Evolutionary conservation across 768 basidiomycete species (phyloP), one percentile per base, ranked within the genome.

Genomic region (Neoboletus subvelutipes): DNA sequence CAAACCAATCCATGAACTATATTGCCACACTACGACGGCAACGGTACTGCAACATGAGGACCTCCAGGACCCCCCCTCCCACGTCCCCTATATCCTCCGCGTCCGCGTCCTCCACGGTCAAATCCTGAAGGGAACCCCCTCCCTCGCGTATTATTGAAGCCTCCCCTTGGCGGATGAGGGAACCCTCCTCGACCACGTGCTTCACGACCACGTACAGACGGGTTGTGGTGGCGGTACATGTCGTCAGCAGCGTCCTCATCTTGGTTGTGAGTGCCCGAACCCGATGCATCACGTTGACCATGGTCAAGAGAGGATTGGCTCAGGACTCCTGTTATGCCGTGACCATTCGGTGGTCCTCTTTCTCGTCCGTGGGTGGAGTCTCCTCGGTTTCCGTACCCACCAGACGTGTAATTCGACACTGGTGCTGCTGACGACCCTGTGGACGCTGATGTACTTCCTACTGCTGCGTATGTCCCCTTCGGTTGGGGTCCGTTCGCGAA

Each of bases 51-150:
- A 39, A 13, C 24, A 43, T 51, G 41, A 13, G 50, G 11, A 0
- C 52, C 64, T 28, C 65, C n/a, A n/a, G n/a, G n/a, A n/a, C n/a
- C n/a, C n/a, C n/a, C 72, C 39, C 74, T 64, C 31, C 69, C 76
- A 4, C 75, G 61, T 36, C 72, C 76, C 43, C 76, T 63, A 40
- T 52, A 62, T 40, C 69, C 59, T 47, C 72, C 60, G 18, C 69
- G 65, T 45, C 75, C 73, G 0, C 72, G 63, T 34, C 65, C 67
- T 17, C 69, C 75, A 22, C 76, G 72, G 39, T 73, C 71, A n/a
- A 64, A 49, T 48, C 56, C 48, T 0, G 71, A 57, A 24, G 24
- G 45, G 26, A 64, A 69, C n/a, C 72, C 76, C 10, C 78, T 65
- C 40, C 75, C 76, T 40, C 76, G 69, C 15, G 49, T 39, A 24